A percentile compares a stretch with the other conserved stretches of the same genome.
Conservation (phyloP, 2,329 filamentous ascomycete species). For the Trichoderma koningii region DNA sequence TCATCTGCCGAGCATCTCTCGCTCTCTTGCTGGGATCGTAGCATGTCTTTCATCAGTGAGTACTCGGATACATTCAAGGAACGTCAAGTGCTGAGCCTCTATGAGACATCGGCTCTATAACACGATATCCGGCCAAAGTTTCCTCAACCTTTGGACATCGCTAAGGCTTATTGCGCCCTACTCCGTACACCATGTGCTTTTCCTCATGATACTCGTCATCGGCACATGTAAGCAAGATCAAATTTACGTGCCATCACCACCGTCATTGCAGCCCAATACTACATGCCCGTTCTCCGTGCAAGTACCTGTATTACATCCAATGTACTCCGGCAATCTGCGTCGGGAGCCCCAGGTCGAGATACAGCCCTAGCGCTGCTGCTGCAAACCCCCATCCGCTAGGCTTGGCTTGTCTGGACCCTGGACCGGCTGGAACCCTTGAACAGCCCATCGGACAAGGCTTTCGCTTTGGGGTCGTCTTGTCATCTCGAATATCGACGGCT, state of each 20-base stretch:
- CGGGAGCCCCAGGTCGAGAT: conserved; percentile 13
- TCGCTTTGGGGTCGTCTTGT: neutral
- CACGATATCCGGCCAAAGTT: too few species aligned
- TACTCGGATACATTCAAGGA: too few species aligned
- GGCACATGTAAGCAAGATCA: too few species aligned
- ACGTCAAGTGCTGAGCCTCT: too few species aligned
- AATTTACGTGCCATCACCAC: neutral
- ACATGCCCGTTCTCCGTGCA: too few species aligned
- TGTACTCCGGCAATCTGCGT: neutral
- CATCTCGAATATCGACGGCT: conserved; percentile 3
- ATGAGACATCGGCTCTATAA: too few species aligned
- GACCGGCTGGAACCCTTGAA: conserved; percentile 17
- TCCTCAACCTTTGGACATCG: too few species aligned
- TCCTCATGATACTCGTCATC: too few species aligned
- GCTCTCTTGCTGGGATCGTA: neutral
- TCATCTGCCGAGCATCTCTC: neutral
- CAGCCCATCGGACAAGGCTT: conserved; percentile 5
- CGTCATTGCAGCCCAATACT: neutral
- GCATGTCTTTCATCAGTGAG: too few species aligned
- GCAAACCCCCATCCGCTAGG: conserved; percentile 12
- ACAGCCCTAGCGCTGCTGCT: conserved; percentile 18
- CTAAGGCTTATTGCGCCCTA: too few species aligned
- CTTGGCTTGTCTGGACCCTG: conserved; percentile 3
- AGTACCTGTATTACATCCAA: too few species aligned
- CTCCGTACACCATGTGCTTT: too few species aligned